A percentile compares a stretch with the other conserved stretches of the same genome.
Conservation (phyloP, 768 basidiomycete genomes). For the Collybia nuda region DNA sequence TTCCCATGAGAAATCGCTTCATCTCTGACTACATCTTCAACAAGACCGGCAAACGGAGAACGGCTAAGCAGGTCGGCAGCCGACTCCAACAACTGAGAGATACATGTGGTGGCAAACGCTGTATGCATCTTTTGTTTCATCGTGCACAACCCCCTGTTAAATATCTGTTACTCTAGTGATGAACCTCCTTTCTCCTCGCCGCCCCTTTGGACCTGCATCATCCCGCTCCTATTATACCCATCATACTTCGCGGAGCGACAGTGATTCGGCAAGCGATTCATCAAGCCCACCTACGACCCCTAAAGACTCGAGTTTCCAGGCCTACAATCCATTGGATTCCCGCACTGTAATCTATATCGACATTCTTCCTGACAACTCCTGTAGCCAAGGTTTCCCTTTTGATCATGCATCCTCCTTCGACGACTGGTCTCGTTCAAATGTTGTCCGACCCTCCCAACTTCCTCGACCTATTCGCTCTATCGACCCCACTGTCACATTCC, state of each 20-base stretch:
- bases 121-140: slow-evolving; percentile 41
- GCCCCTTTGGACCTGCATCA: slow-evolving; percentile 15
- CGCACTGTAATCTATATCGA: slow-evolving; percentile 47
- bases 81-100: slow-evolving; percentile 78
- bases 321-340: slow-evolving; percentile 24
- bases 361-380: slow-evolving; percentile 31
- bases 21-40: slow-evolving; percentile 76
- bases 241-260: slow-evolving; percentile 28
- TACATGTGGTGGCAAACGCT: slow-evolving; percentile 67
- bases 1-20: slow-evolving; percentile 78
- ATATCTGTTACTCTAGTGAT: slow-evolving; percentile 32
- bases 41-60: slow-evolving; percentile 67
- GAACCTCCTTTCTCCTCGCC: slow-evolving; percentile 42
- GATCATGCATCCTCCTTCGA: slow-evolving; percentile 1
- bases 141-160: slow-evolving; percentile 3
- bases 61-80: slow-evolving; percentile 79
- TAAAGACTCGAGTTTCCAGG: slow-evolving; percentile 30
- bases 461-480: slow-evolving; percentile 58
- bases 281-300: slow-evolving; percentile 39
- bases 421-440: slow-evolving; percentile 13
- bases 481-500: slow-evolving; percentile 67
- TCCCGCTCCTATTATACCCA: slow-evolving; percentile 14
- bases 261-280: slow-evolving; percentile 39
- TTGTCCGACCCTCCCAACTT: slow-evolving; percentile 38
- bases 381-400: slow-evolving; percentile 9